phyloP scores from a whole-genome alignment of 257 asterid species.

The Solanum pinnatisectum region DNA sequence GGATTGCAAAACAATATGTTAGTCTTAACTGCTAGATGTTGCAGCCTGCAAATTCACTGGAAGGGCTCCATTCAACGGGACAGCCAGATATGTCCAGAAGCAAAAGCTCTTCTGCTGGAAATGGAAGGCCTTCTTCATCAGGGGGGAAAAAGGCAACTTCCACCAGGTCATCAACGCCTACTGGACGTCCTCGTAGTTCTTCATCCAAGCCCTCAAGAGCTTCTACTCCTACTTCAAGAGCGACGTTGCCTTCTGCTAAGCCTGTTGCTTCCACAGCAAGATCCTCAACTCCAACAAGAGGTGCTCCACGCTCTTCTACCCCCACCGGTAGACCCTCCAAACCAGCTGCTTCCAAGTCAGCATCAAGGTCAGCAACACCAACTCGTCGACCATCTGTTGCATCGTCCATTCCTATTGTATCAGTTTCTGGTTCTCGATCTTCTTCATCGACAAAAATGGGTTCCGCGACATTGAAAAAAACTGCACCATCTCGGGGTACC shows the following conservation, averaged over 20 bases:
- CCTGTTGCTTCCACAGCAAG: conserved; percentile 25
- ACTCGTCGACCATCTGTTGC: conserved; percentile 29
- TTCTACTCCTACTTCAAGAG: conserved; percentile 49
- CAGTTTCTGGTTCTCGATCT: conserved; percentile 16
- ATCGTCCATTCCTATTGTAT: conserved; percentile 6
- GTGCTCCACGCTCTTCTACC: conserved; percentile 36
- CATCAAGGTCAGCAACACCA: conserved; percentile 50
- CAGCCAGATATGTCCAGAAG: conserved; percentile 8
- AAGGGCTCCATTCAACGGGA: conserved; percentile 9
- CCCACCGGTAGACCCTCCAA: conserved; percentile 35
- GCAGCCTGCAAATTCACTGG: conserved; percentile 30
- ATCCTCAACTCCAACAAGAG: conserved; percentile 44
- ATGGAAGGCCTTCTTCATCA: conserved; percentile 33
- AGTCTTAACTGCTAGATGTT: conserved; percentile 6
- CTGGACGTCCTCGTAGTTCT: conserved; percentile 32
- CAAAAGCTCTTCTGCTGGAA: conserved; percentile 13
- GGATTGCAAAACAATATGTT: not conserved
- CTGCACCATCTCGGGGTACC: conserved; percentile 30
- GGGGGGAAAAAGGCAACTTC: conserved; percentile 26
- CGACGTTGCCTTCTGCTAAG: conserved; percentile 34
- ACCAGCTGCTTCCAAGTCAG: conserved; percentile 26
- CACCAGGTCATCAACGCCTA: conserved; percentile 44
- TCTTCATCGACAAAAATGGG: conserved; percentile 21
- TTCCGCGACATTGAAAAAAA: conserved; percentile 14
- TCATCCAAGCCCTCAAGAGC: conserved; percentile 37